phyloP scores from a whole-genome alignment of 1,284 basidiomycete genomes.

The Boletus albobrunnescens region DNA sequence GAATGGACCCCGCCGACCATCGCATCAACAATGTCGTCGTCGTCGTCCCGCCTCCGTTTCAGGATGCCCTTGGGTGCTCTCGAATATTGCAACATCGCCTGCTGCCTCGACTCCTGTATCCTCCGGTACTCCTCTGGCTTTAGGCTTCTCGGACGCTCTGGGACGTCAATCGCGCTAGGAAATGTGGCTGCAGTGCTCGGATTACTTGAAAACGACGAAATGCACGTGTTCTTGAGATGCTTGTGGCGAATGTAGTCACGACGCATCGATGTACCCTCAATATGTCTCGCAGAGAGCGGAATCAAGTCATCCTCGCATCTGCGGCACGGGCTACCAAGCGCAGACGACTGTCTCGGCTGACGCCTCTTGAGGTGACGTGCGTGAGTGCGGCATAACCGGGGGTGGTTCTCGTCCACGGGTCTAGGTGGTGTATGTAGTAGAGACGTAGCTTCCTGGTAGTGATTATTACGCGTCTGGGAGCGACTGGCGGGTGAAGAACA shows the following conservation, averaged over 20 bases:
- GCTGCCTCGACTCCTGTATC: slow-evolving; percentile 29
- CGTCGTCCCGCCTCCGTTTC: slow-evolving; percentile 28
- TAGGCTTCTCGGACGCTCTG: slow-evolving; percentile 19
- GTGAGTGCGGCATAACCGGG: neutral
- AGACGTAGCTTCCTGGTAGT: neutral
- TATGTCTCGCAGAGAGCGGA: slow-evolving; percentile 20
- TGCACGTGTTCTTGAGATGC: slow-evolving; percentile 29
- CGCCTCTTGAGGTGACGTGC: slow-evolving; percentile 14
- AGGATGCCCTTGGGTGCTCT: slow-evolving; percentile 28
- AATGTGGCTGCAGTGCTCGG: slow-evolving; percentile 14
- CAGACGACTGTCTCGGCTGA: neutral
- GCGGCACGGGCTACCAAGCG: neutral
- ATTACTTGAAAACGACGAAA: slow-evolving; percentile 23
- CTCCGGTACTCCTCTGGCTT: slow-evolving; percentile 22
- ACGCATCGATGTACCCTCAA: slow-evolving; percentile 26
- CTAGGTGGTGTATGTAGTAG: neutral
- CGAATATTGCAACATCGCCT: slow-evolving; percentile 29
- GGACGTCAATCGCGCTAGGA: slow-evolving; percentile 23
- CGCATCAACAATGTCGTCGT: slow-evolving; percentile 8
- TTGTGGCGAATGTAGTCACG: slow-evolving; percentile 29
- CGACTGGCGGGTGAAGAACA: slow-evolving; percentile 3
- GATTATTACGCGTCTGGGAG: slow-evolving; percentile 2
- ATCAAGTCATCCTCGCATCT: slow-evolving; percentile 22
- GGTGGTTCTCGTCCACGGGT: slow-evolving; percentile 21
- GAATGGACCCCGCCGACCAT: neutral